Evolutionary conservation across 164 flowering plant species (phyloP), one percentile per base, ranked within the genome.

Genomic region (Brasenia schreberi): DNA sequence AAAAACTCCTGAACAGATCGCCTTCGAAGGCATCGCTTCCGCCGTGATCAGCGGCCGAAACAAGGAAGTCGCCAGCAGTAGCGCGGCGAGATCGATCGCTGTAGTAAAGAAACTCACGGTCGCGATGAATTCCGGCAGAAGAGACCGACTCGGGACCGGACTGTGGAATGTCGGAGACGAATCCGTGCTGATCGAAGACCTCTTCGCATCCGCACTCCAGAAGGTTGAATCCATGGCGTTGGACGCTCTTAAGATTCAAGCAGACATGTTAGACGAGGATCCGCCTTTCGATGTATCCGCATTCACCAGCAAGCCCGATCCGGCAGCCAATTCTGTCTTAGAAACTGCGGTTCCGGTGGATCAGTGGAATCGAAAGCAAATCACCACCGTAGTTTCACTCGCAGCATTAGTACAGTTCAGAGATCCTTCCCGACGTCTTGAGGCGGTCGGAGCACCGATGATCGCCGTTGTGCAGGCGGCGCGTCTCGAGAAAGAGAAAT

Each of bases 1-100:
- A 11, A 90, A 93, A 76, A 89, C 98, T 5, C 92, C 95, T 5
- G 96, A 89, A 69, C 98, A 93, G 74, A 73, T 90, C 60, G 96
- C 98, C 27, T 93, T 93, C 59, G 98, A 93, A 76, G 98, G 98
- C 67, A 86, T 93, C 62, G 95, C 97, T 62, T 83, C 94, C 0
- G 92, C 91, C 23, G 85, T 93, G 67, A 89, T 93, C 71, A 82
- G 81, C 7, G 97, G 96, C 4, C 79, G 98, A 70, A 86, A 80
- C 77, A 87, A 85, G 67, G 92, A 93, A 79, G 95, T 83, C 5
- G 91, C 98, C n/a, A 89, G 81, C 82, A 88, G 97, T 12, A 93
- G 84, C 39, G 98, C 98, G 0, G 97, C 92, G 17, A 81, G 89
- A 5, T 81, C 87, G 18, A 75, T 93, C 61, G 79, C 90, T 60